Percentiles rank a stretch among this genome's conserved stretches.
Conservation (phyloP, 1,284 basidiomycete genomes). For the Erythrobasidium hasegawianum region DNA sequence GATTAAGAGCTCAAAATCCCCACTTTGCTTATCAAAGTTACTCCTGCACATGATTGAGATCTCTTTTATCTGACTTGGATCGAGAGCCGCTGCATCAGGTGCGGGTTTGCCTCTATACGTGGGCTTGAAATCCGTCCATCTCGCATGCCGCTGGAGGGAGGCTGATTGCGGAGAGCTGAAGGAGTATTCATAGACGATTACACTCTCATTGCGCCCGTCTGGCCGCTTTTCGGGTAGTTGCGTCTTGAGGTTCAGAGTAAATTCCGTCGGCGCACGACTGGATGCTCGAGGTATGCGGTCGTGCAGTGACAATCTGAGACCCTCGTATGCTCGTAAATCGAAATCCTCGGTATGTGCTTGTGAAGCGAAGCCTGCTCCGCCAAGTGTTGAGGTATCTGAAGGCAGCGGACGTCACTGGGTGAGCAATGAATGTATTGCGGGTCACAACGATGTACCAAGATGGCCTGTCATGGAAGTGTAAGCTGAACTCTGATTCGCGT, state of each 20-base stretch:
- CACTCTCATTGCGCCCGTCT: constrained; percentile 50
- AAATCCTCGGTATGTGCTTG: constrained; percentile 47
- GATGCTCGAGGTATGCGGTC: constrained; percentile 22
- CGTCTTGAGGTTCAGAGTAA: constrained; percentile 52
- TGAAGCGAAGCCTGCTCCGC: constrained; percentile 56
- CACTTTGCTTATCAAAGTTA: constrained; percentile 31
- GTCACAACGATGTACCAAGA: constrained; percentile 20
- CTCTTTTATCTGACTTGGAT: constrained; percentile 40
- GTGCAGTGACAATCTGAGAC: constrained; percentile 41
- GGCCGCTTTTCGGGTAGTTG: constrained; percentile 45
- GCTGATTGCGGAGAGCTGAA: constrained; percentile 40
- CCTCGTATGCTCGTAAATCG: constrained; percentile 38
- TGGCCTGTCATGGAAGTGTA: constrained; percentile 4
- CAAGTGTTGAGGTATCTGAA: constrained; percentile 53
- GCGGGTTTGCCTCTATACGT: constrained; percentile 52
- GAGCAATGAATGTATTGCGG: no score
- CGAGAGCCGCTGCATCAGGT: constrained; percentile 45
- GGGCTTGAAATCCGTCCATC: constrained; percentile 51
- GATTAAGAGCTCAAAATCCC: constrained; percentile 32
- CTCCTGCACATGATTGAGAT: constrained; percentile 34
- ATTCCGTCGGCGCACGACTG: constrained; percentile 40
- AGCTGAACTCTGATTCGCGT: no score
- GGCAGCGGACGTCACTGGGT: neutral
- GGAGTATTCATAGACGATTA: constrained; percentile 51
- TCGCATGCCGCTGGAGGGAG: constrained; percentile 39